A percentile compares a stretch with the other conserved stretches of the same genome.
Evolutionary conservation across 768 basidiomycete species (phyloP).

Genomic region (Phylloporus rhodoxanthus): DNA sequence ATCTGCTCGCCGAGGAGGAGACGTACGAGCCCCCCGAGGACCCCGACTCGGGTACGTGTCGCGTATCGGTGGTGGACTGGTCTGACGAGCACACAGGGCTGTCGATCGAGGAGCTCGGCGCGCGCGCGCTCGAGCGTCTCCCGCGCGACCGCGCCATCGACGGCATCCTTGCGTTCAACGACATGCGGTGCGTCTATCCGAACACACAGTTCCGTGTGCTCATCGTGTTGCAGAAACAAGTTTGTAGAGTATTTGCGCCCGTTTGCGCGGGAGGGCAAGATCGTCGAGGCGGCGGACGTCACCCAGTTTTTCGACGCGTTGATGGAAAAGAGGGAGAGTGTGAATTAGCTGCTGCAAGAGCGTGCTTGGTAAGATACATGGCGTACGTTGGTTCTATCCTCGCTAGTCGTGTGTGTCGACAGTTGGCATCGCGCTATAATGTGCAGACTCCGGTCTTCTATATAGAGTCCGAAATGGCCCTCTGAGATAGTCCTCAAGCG

Average conservation of each 20-base stretch:
- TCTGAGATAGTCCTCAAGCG: too few relatives aligned
- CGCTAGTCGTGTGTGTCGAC: too few relatives aligned
- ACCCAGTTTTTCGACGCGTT: conserved; percentile 58
- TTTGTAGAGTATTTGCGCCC: conserved; percentile 64
- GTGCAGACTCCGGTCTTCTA: too few relatives aligned
- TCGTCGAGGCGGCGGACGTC: conserved; percentile 70
- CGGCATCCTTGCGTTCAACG: conserved; percentile 78
- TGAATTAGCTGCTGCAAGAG: neutral
- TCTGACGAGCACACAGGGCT: conserved; percentile 39
- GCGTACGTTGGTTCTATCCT: neutral
- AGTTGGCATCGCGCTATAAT: too few relatives aligned
- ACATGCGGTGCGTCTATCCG: conserved; percentile 56
- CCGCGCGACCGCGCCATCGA: conserved; percentile 66
- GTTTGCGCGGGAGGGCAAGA: conserved; percentile 71
- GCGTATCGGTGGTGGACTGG: neutral
- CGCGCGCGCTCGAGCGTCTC: too few relatives aligned
- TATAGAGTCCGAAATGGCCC: neutral
- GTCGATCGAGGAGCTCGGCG: conserved; percentile 77
- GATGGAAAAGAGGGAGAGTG: conserved; percentile 27
- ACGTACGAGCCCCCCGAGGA: conserved; percentile 80
- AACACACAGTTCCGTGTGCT: neutral
- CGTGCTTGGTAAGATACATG: neutral
- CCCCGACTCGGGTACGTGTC: conserved; percentile 65
- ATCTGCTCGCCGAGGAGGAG: conserved; percentile 31
- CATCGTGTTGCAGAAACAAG: conserved; percentile 48